A percentile compares a stretch with the other conserved stretches of the same genome.
These are phyloP conservation scores for Silene conica DNA, from an alignment of 148 eudicot genomes.

Conservation along the genomic window DNA sequence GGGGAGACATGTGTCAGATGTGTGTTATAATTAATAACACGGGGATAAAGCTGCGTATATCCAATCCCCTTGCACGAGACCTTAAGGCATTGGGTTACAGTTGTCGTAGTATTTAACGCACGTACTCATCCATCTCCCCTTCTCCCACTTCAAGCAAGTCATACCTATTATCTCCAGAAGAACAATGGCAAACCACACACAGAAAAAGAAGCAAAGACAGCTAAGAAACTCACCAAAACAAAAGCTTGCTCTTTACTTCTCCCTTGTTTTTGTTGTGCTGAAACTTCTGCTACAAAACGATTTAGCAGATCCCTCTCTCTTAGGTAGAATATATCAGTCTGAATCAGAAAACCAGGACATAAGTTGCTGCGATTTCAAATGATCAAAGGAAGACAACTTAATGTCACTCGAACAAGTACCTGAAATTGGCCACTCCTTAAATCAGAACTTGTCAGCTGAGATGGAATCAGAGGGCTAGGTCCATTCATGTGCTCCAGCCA, in stretches of 20 bases:
- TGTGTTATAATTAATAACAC: too few relatives aligned
- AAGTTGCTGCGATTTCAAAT: slow-evolving; percentile 1
- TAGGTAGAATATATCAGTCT: slow-evolving; percentile 80
- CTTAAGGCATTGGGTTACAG: too few relatives aligned
- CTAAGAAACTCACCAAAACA: slow-evolving; percentile 43
- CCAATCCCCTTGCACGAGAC: too few relatives aligned
- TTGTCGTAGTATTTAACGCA: too few relatives aligned
- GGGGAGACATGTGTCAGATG: too few relatives aligned
- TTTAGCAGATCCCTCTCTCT: slow-evolving; percentile 82
- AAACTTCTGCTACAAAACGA: slow-evolving; percentile 72
- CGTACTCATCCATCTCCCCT: too few relatives aligned
- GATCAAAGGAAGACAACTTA: slow-evolving; percentile 6
- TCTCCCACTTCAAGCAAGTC: too few relatives aligned
- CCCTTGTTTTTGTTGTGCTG: slow-evolving; percentile 60
- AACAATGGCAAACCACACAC: not conserved
- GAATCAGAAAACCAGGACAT: slow-evolving; percentile 17
- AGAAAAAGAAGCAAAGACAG: not conserved
- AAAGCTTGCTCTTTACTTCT: slow-evolving; percentile 72
- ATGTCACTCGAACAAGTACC: slow-evolving; percentile 34
- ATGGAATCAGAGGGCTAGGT: slow-evolving; percentile 58
- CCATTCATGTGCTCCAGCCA: slow-evolving; percentile 94
- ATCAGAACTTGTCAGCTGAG: slow-evolving; percentile 53
- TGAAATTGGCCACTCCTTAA: slow-evolving; percentile 63
- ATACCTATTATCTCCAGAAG: too few relatives aligned
- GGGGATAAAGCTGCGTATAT: too few relatives aligned